A percentile compares a stretch with the other conserved stretches of the same genome.
These are phyloP conservation scores for Nannizziopsis barbatae DNA, from an alignment of 2,329 filamentous ascomycete genomes.

Conservation along the genomic window DNA sequence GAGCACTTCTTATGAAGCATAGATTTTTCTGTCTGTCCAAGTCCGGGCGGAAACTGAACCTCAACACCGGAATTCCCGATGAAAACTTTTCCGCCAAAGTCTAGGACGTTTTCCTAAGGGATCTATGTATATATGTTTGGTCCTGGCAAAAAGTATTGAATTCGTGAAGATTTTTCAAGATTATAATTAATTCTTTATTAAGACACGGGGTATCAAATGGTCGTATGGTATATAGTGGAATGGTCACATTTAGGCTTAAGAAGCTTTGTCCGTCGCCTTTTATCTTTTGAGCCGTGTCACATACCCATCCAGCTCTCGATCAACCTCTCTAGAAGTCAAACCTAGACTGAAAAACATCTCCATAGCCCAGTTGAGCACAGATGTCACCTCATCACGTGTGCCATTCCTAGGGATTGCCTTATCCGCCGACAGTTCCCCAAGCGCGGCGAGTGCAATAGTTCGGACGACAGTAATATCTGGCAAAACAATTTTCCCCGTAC, in stretches of 20 bases:
- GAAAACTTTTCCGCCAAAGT: too few relatives aligned
- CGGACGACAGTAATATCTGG: constrained; percentile 29
- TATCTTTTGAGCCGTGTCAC: neutral
- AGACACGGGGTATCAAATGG: too few relatives aligned
- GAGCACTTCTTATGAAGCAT: too few relatives aligned
- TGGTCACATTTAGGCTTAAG: neutral
- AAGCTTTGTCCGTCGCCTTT: neutral
- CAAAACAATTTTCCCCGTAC: constrained; percentile 22
- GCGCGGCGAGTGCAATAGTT: constrained; percentile 28
- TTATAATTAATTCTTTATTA: too few relatives aligned
- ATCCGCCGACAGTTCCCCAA: constrained; percentile 19
- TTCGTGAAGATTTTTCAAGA: too few relatives aligned
- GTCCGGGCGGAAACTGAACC: too few relatives aligned
- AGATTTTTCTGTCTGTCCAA: too few relatives aligned
- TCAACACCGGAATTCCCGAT: too few relatives aligned
- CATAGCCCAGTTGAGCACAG: constrained; percentile 28
- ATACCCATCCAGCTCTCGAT: constrained; percentile 27
- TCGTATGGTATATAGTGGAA: too few relatives aligned
- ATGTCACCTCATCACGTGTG: constrained; percentile 13
- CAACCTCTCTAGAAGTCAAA: constrained; percentile 24
- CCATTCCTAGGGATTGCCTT: neutral
- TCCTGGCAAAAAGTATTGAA: too few relatives aligned
- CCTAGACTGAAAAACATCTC: constrained; percentile 23
- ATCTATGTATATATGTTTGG: too few relatives aligned
- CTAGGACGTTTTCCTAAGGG: too few relatives aligned